Conservation (phyloP, 768 basidiomycete genomes). For the Phlegmacium glaucopus region DNA sequence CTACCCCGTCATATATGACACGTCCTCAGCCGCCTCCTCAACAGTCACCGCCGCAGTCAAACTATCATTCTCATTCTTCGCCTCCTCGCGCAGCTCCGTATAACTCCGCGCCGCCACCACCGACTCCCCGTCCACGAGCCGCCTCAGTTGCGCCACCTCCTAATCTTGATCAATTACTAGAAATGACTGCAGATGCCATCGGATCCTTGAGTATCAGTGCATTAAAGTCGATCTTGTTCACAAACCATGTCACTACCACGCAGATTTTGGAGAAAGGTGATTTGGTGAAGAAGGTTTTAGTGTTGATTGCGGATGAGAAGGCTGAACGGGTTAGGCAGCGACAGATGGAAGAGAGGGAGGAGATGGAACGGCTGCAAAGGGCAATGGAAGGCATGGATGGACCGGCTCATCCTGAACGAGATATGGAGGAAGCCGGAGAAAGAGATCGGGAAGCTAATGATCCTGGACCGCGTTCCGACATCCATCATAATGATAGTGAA, state of each 20-base stretch:
- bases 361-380: conserved; percentile 36
- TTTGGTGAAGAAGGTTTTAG: conserved; percentile 66
- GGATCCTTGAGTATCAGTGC: conserved; percentile 58
- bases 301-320: conserved; percentile 63
- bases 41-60: conserved; percentile 18
- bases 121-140: conserved; percentile 39
- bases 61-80: conserved; percentile 16
- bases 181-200: conserved; percentile 56
- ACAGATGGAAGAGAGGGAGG: conserved; percentile 42
- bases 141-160: conserved; percentile 48
- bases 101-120: conserved; percentile 13
- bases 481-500: conserved; percentile 9
- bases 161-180: conserved; percentile 65
- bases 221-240: conserved; percentile 78
- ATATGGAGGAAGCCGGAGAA: conserved; percentile 31
- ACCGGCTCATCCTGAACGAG: conserved; percentile 24
- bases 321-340: conserved; percentile 48
- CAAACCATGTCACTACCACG: conserved; percentile 77
- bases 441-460: conserved; percentile 36
- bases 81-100: conserved; percentile 20
- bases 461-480: conserved; percentile 26
- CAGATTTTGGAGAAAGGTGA: conserved; percentile 86
- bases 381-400: conserved; percentile 32
- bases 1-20: conserved; percentile 18
- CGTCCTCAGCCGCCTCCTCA: conserved; percentile 17